phyloP scores from a whole-genome alignment of 2,329 filamentous ascomycete genomes.

The Epichloe amarillans region DNA sequence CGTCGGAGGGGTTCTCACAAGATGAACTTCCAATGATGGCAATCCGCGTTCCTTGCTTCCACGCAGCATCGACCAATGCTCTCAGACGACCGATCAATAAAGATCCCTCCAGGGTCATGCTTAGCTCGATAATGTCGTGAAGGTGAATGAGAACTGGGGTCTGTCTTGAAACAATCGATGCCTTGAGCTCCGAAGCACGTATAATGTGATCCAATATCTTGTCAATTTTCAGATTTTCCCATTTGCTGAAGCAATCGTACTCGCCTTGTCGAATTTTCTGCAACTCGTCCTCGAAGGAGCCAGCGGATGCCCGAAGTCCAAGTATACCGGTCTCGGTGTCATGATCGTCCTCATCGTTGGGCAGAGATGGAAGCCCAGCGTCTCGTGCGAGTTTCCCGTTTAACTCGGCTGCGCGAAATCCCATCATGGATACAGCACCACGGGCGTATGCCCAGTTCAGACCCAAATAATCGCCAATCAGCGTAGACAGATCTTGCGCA shows the following conservation, averaged over 20 bases:
- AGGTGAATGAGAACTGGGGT: slow-evolving; percentile 60
- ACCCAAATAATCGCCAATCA: slow-evolving; percentile 58
- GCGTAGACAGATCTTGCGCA: slow-evolving; percentile 54
- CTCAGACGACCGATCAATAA: slow-evolving; percentile 59
- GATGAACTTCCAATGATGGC: slow-evolving; percentile 70
- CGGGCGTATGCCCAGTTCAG: slow-evolving; percentile 38
- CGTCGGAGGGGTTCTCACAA: slow-evolving; percentile 33
- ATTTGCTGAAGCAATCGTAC: slow-evolving; percentile 30
- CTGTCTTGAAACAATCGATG: slow-evolving; percentile 14
- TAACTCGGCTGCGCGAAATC: slow-evolving; percentile 41
- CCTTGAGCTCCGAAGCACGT: slow-evolving; percentile 27
- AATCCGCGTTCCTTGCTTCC: slow-evolving; percentile 57
- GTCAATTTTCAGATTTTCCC: slow-evolving; percentile 49
- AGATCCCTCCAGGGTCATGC: slow-evolving; percentile 52
- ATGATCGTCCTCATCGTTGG: slow-evolving; percentile 21
- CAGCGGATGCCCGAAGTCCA: slow-evolving; percentile 14
- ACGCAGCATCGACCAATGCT: slow-evolving; percentile 55
- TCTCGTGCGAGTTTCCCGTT: slow-evolving; percentile 39
- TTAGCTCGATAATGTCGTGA: slow-evolving; percentile 69
- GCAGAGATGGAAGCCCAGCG: slow-evolving; percentile 22
- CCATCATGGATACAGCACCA: slow-evolving; percentile 39
- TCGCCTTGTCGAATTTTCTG: slow-evolving; percentile 27
- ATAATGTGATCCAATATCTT: slow-evolving; percentile 45
- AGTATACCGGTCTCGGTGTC: slow-evolving; percentile 20
- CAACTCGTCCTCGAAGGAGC: slow-evolving; percentile 29